Evolutionary conservation across 2,329 filamentous ascomycete species (phyloP), one percentile per base, ranked within the genome.

Genomic region (Aspergillus sp.): DNA sequence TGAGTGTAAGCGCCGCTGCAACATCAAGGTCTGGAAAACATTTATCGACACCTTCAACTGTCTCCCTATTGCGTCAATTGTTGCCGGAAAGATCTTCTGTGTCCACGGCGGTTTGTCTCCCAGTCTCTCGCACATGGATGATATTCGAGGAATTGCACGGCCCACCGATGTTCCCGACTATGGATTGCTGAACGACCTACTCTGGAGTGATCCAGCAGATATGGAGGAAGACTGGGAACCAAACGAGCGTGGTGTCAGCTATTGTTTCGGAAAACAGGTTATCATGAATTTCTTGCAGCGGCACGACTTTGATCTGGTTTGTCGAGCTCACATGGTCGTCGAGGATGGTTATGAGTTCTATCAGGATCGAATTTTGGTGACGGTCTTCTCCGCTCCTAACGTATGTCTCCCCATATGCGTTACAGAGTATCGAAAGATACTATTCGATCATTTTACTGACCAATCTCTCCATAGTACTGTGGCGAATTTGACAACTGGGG

Each of bases 281-380:
- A 97, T 98, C 52, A 90, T 90, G 66, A 89, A 97, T 59, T 98
- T 98, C 66, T 73, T 98, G 53, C 85, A 89, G 49, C 82, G 86
- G 47, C 93, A 98, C 65, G 93, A 98, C 69, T 97, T 98, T 65
- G 93, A 98, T 67, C 74, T 98, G 43, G 91, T 98, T 44, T 98
- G 93, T 66, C 84, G 93, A 56, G 93, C 93, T 42, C 93, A 98
- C 71, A 97, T 97, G 93, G 93, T 98, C 44, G 93, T 98, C 26
- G 93, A 98, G 68, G 93, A 98, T 64, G 93, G 93, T 7, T 98
- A 98, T 69, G 93, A 98, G 62, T 98, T 98, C 69, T 98, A 97
- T 68, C 94, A 87, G 52, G 93, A 98, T 65, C 80, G 93, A 48
- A 86, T 96, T 41, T 70, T 98, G 49, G 93, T 98, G 41, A 98